Evolutionary conservation across 352 stramenopile genomes (phyloP), one percentile per base, ranked within the genome.

Genomic region (Phytophthora cryptogea): DNA sequence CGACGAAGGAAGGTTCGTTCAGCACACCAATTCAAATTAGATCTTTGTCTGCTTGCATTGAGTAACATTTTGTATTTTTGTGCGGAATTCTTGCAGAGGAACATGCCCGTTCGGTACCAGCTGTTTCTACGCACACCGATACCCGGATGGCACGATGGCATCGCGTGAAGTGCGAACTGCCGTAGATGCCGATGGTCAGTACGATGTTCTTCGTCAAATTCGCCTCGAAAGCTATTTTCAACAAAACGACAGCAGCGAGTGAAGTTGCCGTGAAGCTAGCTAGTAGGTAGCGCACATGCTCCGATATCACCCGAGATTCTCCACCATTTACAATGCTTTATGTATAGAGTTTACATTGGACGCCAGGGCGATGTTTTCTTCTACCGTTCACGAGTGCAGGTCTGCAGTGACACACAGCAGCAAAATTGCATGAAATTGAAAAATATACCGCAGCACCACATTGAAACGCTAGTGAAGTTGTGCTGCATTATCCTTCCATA

Each of bases 71-170:
- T 49, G 43, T 50, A 31, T 46, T 46, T 59, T 47, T 53, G 59
- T 62, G 53, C 13, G 53, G 30, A 59, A 46, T 60, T 47, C 43
- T 52, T 63, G 4, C 20, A 91, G 83, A 48, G 80, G 80, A 26
- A 85, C 73, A 23, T 96, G 87, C 79, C 83, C 83, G 46, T 96
- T 96, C 48, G 85, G 85, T n/a, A 86, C 80, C 32, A 92, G 79
- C 66, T 96, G 87, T 58, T 94, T 94, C 69, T 96, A 94, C 67
- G 82, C 81, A 32, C 87, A 96, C 47, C 77, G 80, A 14, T 89
- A 78, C 48, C 61, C 76, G 9, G 81, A 90, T 20, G 87, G 87
- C 28, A 83, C 76, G 10, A 59, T 88, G 33, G 80, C 80, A 13
- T 54, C 59, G 16, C 80, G 80, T n/a, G 47, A 87, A 50, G 78